Percentiles rank a stretch among this genome's conserved stretches.
Evolutionary conservation across 2,329 filamentous ascomycete genomes (phyloP).

Genomic region (Fusarium incarnatum): DNA sequence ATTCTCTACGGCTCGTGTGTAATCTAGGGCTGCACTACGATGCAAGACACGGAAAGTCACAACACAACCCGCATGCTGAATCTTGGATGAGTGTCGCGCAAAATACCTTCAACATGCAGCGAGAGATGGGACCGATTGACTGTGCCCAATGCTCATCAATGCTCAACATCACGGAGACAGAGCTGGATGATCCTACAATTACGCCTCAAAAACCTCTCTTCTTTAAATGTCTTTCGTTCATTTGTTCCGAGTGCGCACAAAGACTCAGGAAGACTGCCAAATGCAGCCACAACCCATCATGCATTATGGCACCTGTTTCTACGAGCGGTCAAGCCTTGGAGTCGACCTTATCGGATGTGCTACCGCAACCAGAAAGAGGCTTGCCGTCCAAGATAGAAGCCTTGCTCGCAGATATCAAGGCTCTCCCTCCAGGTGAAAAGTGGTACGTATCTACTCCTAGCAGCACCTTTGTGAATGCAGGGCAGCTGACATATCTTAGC

Average conservation of each 20-base stretch:
- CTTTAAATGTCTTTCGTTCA: slow-evolving; percentile 50
- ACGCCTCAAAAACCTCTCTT: slow-evolving; percentile 38
- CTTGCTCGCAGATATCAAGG: slow-evolving; percentile 50
- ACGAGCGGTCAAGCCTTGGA: slow-evolving; percentile 41
- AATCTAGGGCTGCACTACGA: slow-evolving; percentile 58
- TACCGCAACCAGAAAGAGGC: not conserved
- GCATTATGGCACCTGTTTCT: slow-evolving; percentile 44
- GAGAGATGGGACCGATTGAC: slow-evolving; percentile 40
- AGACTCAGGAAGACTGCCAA: not conserved
- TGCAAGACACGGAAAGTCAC: slow-evolving; percentile 42
- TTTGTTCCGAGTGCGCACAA: slow-evolving; percentile 49
- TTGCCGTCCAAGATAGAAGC: slow-evolving; percentile 52
- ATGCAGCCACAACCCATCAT: slow-evolving; percentile 46
- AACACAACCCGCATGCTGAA: not conserved
- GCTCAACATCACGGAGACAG: slow-evolving; percentile 39
- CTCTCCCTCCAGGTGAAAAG: slow-evolving; percentile 47
- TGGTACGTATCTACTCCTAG: slow-evolving; percentile 43
- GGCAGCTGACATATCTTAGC: slow-evolving; percentile 44
- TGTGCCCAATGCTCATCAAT: slow-evolving; percentile 49
- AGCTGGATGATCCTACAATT: slow-evolving; percentile 30
- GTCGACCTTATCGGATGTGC: not conserved
- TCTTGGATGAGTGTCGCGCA: slow-evolving; percentile 49
- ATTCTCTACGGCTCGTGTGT: slow-evolving; percentile 59
- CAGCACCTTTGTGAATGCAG: no score
- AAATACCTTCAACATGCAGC: slow-evolving; percentile 49